Percentiles rank a stretch among this genome's conserved stretches.
phyloP scores from a whole-genome alignment of 2,329 filamentous ascomycete species.

The Sporothrix brasiliensis region DNA sequence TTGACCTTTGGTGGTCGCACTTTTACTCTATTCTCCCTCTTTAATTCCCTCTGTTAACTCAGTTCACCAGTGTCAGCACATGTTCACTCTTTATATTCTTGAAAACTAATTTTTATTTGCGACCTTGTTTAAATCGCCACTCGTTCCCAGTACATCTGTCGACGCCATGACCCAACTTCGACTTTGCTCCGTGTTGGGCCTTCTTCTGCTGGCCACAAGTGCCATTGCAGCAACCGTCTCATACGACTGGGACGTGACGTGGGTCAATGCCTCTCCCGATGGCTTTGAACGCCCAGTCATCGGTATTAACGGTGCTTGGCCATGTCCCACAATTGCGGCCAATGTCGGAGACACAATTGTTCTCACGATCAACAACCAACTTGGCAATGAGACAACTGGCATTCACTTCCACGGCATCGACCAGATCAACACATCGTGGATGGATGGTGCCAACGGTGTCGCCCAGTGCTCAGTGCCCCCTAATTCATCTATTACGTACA shows the following conservation, averaged over 20 bases:
- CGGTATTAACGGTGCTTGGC: constrained; percentile 65
- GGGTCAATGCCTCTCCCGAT: constrained; percentile 47
- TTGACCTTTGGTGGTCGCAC: too few species aligned
- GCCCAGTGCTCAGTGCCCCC: constrained; percentile 60
- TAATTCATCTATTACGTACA: constrained; percentile 56
- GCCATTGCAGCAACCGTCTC: constrained; percentile 43
- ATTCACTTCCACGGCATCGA: constrained; percentile 63
- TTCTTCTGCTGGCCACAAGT: constrained; percentile 36
- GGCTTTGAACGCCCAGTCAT: constrained; percentile 45
- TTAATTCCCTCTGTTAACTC: too few species aligned
- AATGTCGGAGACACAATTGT: constrained; percentile 55
- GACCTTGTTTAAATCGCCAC: too few species aligned
- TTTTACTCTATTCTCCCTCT: too few species aligned
- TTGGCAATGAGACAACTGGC: constrained; percentile 57
- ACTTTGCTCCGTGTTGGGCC: too few species aligned
- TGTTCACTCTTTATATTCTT: too few species aligned
- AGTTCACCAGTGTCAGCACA: too few species aligned
- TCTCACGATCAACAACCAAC: constrained; percentile 54
- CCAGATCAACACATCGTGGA: constrained; percentile 55
- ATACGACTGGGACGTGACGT: constrained; percentile 47
- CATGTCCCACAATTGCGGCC: constrained; percentile 59
- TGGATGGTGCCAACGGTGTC: constrained; percentile 61
- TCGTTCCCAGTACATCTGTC: too few species aligned
- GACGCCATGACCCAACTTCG: too few species aligned
- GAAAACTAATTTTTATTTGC: too few species aligned